A percentile compares a stretch with the other conserved stretches of the same genome.
Conservation (phyloP, 148 eudicot species). For the Silene latifolia region DNA sequence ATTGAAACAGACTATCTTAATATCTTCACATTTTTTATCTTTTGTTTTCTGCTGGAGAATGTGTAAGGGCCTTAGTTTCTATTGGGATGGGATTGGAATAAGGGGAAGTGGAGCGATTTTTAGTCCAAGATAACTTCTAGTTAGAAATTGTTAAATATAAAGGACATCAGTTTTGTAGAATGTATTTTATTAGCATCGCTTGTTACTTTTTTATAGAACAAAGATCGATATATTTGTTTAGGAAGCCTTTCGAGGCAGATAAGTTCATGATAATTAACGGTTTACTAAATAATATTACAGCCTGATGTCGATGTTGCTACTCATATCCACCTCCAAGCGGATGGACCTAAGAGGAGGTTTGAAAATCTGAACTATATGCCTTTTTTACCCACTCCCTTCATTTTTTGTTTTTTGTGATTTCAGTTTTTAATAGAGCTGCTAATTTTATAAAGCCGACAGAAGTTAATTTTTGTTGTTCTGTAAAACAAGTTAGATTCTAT, state of each 20-base stretch:
- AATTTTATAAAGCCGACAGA: not conserved
- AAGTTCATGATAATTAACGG: not conserved
- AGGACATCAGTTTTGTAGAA: not conserved
- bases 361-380: slow-evolving; percentile 7
- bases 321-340: slow-evolving; percentile 73
- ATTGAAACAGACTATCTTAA: not conserved
- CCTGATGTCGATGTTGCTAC: slow-evolving; percentile 81
- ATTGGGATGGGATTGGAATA: not conserved
- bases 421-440: not conserved
- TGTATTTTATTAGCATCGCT: not conserved
- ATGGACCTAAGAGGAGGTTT: slow-evolving; percentile 95
- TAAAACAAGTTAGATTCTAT: slow-evolving; percentile 7
- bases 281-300: slow-evolving; percentile 36
- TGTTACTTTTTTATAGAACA: not conserved
- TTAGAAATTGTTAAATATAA: not conserved
- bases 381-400: not conserved
- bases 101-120: not conserved
- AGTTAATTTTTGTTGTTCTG: not conserved
- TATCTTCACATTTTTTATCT: not conserved
- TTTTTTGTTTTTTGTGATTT: not conserved
- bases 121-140: not conserved
- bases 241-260: slow-evolving; percentile 8
- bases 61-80: too few relatives aligned
- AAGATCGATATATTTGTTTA: not conserved
- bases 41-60: not conserved